Evolutionary conservation across 2,329 filamentous ascomycete genomes (phyloP).

Genomic region (Ambrosiella cleistominuta): DNA sequence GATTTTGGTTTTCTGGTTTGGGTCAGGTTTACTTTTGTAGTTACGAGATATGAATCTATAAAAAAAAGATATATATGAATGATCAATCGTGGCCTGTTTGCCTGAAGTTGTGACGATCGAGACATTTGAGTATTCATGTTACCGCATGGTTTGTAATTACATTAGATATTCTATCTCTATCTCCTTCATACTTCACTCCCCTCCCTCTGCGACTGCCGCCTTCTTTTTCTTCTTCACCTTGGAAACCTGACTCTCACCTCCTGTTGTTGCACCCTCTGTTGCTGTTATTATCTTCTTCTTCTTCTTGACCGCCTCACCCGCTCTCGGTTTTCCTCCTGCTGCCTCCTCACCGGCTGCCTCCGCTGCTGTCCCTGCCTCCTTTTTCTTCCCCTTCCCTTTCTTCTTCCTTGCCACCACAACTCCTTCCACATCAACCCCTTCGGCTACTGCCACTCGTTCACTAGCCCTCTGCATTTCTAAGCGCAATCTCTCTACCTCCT

Average conservation of each 20-base stretch:
- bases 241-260: background rate
- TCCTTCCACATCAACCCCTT: slow-evolving; percentile 48
- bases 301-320: slow-evolving; percentile 19
- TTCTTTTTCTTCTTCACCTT: slow-evolving; percentile 7
- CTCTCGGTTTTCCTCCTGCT: background rate
- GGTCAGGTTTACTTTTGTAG: slow-evolving; percentile 24
- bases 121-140: background rate
- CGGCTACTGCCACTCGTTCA: slow-evolving; percentile 54
- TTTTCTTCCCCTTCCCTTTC: slow-evolving; percentile 30
- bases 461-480: slow-evolving; percentile 78
- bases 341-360: too few species aligned
- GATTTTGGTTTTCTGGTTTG: background rate
- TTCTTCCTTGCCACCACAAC: slow-evolving; percentile 51
- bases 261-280: slow-evolving; percentile 16
- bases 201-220: background rate
- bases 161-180: too few species aligned
- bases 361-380: slow-evolving; percentile 16
- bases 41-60: slow-evolving; percentile 15
- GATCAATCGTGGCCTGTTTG: too few species aligned
- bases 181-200: background rate
- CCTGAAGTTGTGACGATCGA: too few species aligned
- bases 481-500: slow-evolving; percentile 69
- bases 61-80: background rate
- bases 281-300: slow-evolving; percentile 18
- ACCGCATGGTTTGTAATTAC: background rate